These are phyloP conservation scores for Phytophthora cactorum DNA, from an alignment of 352 stramenopile species.

Conservation along the genomic window DNA sequence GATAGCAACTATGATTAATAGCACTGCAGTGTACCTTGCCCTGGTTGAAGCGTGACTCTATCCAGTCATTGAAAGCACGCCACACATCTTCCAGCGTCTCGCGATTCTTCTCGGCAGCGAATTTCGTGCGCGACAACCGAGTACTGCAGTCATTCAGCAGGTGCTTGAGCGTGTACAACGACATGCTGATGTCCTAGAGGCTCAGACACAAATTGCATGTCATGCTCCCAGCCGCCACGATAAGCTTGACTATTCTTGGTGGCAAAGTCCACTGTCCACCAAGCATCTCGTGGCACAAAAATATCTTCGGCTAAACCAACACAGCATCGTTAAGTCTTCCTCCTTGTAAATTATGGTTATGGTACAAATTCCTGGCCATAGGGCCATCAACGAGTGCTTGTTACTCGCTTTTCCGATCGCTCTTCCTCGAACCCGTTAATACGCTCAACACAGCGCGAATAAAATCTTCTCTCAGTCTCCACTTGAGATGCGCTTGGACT, in stretches of 20 bases:
- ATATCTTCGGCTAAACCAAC: not conserved
- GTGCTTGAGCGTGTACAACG: slow-evolving; percentile 80
- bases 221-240: not conserved
- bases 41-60: slow-evolving; percentile 68
- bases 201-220: not conserved
- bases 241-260: slow-evolving; percentile 14
- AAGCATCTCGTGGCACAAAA: slow-evolving; percentile 7
- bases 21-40: slow-evolving; percentile 52
- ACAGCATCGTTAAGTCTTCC: slow-evolving; percentile 1
- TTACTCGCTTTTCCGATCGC: not conserved
- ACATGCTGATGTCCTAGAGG: slow-evolving; percentile 36
- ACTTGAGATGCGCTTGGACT: not conserved
- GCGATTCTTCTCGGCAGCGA: slow-evolving; percentile 62
- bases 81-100: slow-evolving; percentile 79
- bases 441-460: not conserved
- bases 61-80: slow-evolving; percentile 79
- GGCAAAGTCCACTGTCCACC: not conserved
- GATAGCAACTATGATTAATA: not conserved
- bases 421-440: not conserved
- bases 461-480: not conserved
- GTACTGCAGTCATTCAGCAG: slow-evolving; percentile 76
- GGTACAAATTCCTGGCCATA: slow-evolving; percentile 4
- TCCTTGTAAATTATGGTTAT: slow-evolving; percentile 33
- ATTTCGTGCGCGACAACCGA: slow-evolving; percentile 61
- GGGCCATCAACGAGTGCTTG: not conserved